phyloP scores from a whole-genome alignment of 106 monocot species.

The Gastrodia elata region DNA sequence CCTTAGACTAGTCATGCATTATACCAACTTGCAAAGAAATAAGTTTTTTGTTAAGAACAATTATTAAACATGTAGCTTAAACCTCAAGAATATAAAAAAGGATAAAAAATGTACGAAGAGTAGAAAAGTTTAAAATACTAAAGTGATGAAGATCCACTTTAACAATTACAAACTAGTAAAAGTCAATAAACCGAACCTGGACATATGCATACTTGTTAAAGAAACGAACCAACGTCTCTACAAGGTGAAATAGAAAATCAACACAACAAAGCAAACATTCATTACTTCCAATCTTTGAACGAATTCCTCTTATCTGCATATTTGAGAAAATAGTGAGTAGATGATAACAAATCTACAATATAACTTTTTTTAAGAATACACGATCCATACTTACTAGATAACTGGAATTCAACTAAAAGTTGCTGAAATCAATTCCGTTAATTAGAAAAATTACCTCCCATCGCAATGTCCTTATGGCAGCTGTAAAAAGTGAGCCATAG shows the following conservation, averaged over 20 bases:
- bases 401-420: not conserved
- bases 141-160: not conserved
- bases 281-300: conserved; percentile 91
- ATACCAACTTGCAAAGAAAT: not conserved
- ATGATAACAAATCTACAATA: not conserved
- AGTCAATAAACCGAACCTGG: conserved; percentile 55
- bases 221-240: conserved; percentile 95
- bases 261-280: conserved; percentile 97
- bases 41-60: not conserved
- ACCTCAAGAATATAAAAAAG: not conserved
- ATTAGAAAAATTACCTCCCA: conserved; percentile 62
- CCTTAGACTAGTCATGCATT: no score
- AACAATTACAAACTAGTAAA: conserved; percentile 7
- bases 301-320: conserved; percentile 75
- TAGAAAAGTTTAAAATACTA: not conserved
- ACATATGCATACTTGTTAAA: conserved; percentile 99
- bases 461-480: conserved; percentile 87
- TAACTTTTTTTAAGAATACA: not conserved
- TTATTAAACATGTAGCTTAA: not conserved
- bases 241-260: conserved; percentile 94
- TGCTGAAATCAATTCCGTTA: not conserved
- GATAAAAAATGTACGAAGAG: not conserved
- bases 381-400: not conserved
- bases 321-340: conserved; percentile 5
- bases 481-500: conserved; percentile 99